Evolutionary conservation across 176 grass and related monocot genomes (phyloP).

Genomic region (Cenchrus americanus): DNA sequence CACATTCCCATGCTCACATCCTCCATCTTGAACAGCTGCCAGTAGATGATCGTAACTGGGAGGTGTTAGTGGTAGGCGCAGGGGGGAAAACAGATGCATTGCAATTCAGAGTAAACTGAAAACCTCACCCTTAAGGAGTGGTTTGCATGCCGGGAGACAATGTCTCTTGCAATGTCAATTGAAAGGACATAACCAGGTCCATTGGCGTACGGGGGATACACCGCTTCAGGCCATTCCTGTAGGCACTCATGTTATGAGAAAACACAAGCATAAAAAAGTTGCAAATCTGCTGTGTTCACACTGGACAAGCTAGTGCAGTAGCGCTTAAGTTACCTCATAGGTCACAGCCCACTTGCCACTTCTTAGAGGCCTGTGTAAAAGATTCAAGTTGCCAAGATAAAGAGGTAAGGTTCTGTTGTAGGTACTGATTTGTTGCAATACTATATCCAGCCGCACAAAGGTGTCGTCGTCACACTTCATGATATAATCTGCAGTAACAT

Average conservation of each 20-base stretch:
- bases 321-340: constrained; percentile 54
- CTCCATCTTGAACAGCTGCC: constrained; percentile 97
- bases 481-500: constrained; percentile 71
- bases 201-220: constrained; percentile 90
- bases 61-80: not conserved
- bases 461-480: constrained; percentile 96
- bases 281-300: not conserved
- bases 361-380: constrained; percentile 81
- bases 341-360: constrained; percentile 88
- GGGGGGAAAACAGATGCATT: not conserved
- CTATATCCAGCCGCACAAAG: constrained; percentile 78
- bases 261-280: not conserved
- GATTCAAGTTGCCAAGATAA: constrained; percentile 89
- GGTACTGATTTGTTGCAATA: constrained; percentile 64
- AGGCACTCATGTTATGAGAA: not conserved
- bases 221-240: constrained; percentile 95
- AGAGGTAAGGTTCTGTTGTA: constrained; percentile 67
- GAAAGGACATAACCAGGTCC: constrained; percentile 91
- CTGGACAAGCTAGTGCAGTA: not conserved
- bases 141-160: constrained; percentile 58
- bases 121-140: constrained; percentile 63
- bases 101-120: not conserved
- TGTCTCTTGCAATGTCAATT: constrained; percentile 59
- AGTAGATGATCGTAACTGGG: not conserved
- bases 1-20: constrained; percentile 99